A percentile compares a stretch with the other conserved stretches of the same genome.
Conservation (phyloP, 2,329 filamentous ascomycete genomes). For the Epichloe coenophiala region DNA sequence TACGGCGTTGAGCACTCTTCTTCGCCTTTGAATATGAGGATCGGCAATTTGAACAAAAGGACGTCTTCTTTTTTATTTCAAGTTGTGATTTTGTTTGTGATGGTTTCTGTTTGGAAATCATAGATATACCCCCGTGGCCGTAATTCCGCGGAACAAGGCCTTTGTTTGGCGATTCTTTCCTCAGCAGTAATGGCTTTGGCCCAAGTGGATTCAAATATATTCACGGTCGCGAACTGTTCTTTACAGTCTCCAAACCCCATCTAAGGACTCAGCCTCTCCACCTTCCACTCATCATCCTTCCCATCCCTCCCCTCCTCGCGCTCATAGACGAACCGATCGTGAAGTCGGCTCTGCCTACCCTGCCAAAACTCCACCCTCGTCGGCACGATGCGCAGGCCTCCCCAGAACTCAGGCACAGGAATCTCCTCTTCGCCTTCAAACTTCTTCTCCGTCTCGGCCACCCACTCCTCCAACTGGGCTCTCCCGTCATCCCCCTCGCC, state of each 20-base stretch:
- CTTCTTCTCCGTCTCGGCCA: slow-evolving; percentile 59
- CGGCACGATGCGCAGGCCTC: slow-evolving; percentile 73
- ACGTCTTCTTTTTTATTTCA: background rate
- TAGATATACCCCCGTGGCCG: background rate
- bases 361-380: slow-evolving; percentile 93
- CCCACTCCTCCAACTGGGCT: slow-evolving; percentile 60
- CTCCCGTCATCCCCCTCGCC: slow-evolving; percentile 49
- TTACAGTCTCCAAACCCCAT: background rate
- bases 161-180: background rate
- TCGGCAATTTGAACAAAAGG: background rate
- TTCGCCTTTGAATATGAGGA: too few species aligned
- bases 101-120: background rate
- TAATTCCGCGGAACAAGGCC: background rate
- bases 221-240: too few species aligned
- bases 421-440: slow-evolving; percentile 70
- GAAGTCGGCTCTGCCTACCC: slow-evolving; percentile 74
- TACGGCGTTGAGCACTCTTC: too few species aligned
- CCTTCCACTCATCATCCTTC: slow-evolving; percentile 38
- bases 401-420: slow-evolving; percentile 89
- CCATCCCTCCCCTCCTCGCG: slow-evolving; percentile 31
- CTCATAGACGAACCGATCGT: slow-evolving; percentile 85
- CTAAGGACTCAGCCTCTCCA: slow-evolving; percentile 63
- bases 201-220: too few species aligned
- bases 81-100: too few species aligned
- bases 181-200: too few species aligned